Evolutionary conservation across 75 land plant genomes (phyloP).

Genomic region (Ceratopteris richardii): DNA sequence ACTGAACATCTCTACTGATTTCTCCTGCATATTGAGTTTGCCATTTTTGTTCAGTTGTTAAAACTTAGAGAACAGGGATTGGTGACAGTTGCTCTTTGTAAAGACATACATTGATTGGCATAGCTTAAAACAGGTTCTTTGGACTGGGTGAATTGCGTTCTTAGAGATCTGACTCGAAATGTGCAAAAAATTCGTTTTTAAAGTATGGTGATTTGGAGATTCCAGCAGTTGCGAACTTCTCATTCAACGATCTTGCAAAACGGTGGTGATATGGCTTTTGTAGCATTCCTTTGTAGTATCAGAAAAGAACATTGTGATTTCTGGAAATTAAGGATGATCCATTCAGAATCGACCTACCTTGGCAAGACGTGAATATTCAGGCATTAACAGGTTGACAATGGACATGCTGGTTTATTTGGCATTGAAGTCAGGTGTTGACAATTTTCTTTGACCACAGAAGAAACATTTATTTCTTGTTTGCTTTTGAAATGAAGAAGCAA

Average conservation of each 20-base stretch:
- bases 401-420: too few species aligned
- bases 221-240: not conserved
- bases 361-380: conserved; percentile 2
- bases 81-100: too few species aligned
- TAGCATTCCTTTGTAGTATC: not conserved
- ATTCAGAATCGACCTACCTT: not conserved
- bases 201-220: conserved; percentile 1
- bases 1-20: too few species aligned
- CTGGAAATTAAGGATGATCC: not conserved
- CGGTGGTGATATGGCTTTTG: not conserved
- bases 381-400: too few species aligned
- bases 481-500: not conserved
- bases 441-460: not conserved
- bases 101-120: too few species aligned
- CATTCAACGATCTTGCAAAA: not conserved
- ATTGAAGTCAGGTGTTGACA: not conserved
- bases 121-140: too few species aligned
- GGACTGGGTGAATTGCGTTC: not conserved
- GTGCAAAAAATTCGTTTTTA: not conserved
- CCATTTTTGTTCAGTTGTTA: too few species aligned
- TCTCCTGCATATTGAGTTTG: too few species aligned
- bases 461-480: not conserved
- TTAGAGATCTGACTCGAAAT: not conserved
- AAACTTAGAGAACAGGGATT: too few species aligned
- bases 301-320: not conserved